Evolutionary conservation across 345 rosid species (phyloP).

Genomic region (Physaria fendleri): DNA sequence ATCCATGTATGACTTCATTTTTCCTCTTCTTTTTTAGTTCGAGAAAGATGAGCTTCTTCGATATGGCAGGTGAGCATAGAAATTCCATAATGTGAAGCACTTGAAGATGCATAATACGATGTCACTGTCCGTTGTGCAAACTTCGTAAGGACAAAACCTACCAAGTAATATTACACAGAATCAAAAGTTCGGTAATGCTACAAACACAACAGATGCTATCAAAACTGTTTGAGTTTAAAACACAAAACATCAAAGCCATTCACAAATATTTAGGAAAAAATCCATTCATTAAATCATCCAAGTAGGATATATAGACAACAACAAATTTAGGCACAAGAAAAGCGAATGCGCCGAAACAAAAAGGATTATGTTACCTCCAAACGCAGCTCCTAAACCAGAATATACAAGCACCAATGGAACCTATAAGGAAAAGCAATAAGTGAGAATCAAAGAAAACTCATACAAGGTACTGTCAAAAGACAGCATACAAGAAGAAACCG

Average conservation of each 20-base stretch:
- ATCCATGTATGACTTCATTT: constrained; percentile 31
- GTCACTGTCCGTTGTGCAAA: constrained; percentile 78
- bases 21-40: constrained; percentile 37
- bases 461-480: not conserved
- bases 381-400: constrained; percentile 76
- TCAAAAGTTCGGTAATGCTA: not conserved
- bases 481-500: not conserved
- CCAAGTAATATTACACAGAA: constrained; percentile 10
- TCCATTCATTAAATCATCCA: not conserved
- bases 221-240: not conserved
- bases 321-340: not conserved
- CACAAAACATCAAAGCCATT: not conserved
- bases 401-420: constrained; percentile 66
- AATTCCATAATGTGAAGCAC: constrained; percentile 87
- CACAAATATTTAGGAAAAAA: not conserved
- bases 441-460: constrained; percentile 2
- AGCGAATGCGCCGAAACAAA: not conserved
- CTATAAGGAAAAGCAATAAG: constrained; percentile 36
- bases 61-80: constrained; percentile 69
- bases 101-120: constrained; percentile 89
- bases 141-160: constrained; percentile 77
- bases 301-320: not conserved
- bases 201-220: not conserved
- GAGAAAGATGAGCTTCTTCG: constrained; percentile 54
- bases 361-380: constrained; percentile 62